These are phyloP conservation scores for Acidiella bohemica DNA, from an alignment of 495 filamentous ascomycete genomes.

Conservation along the genomic window DNA sequence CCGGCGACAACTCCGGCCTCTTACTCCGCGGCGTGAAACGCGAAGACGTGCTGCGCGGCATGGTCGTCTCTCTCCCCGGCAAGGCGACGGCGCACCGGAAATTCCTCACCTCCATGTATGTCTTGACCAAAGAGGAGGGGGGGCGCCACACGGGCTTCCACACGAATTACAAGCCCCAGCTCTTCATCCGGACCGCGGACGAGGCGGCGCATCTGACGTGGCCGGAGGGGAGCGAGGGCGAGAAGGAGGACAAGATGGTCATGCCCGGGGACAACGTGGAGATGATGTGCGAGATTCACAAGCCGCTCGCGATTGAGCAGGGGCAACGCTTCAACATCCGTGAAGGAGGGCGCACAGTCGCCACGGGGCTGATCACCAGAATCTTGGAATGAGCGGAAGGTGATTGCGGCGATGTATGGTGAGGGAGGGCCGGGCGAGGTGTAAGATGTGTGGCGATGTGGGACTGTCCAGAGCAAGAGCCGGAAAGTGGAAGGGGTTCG, in stretches of 20 bases:
- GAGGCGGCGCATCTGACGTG: constrained; percentile 69
- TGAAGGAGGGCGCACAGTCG: constrained; percentile 87
- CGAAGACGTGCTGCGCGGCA: constrained; percentile 85
- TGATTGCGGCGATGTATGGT: neutral
- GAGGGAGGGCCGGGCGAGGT: neutral
- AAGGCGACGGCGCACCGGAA: constrained; percentile 66
- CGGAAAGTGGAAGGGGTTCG: neutral
- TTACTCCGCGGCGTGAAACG: constrained; percentile 87
- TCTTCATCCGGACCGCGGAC: constrained; percentile 89
- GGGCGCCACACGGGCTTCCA: constrained; percentile 89
- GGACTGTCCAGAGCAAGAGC: neutral
- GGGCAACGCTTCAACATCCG: constrained; percentile 94
- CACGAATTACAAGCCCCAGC: constrained; percentile 87
- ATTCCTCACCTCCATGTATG: constrained; percentile 91
- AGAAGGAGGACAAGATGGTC: constrained; percentile 51
- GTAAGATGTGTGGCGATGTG: neutral
- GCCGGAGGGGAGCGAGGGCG: constrained; percentile 61
- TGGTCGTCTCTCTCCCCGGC: constrained; percentile 75
- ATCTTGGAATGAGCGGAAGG: constrained; percentile 44
- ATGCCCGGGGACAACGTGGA: constrained; percentile 98
- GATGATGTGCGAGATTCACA: constrained; percentile 70
- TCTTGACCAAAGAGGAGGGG: constrained; percentile 93
- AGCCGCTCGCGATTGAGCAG: constrained; percentile 70
- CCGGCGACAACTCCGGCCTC: constrained; percentile 97
- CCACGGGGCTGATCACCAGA: constrained; percentile 79